Base-by-base conservation (phyloP, 495 filamentous ascomycete genomes). In the Aspergillus funiculosus region DNA sequence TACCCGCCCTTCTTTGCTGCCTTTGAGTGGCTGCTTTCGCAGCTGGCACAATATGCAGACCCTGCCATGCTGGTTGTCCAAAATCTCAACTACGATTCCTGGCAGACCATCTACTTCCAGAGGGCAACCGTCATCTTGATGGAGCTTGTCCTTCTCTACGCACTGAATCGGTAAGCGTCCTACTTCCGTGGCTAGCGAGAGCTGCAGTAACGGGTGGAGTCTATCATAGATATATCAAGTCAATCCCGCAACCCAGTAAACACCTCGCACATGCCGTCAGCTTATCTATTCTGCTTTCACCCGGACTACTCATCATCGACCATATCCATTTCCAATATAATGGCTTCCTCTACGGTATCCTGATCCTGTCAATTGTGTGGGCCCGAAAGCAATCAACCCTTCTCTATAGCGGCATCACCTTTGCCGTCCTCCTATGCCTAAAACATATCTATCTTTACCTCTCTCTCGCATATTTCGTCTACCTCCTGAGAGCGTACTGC, bases 301-400 rank as follows among this genome's bases (percentile, higher is more conserved):
- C 92, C 2, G 92, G 91, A 21, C 77, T 98, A 8, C 72, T 98
- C 35, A 94, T 98, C 57, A 96, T 98, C 62, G 92, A 98, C 58
- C 92, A 98, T 61, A 94, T 98, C 50, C 92, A 98, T 62, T 98
- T 98, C 66, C 92, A 98, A 68, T 97, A 98, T 71, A 98, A 98
- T 66, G 92, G 92, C 39, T 89, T 89, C 66, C 77, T 98, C 59
- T 97, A 95, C 57, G 92, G 92, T 11, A 68, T 97, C 25, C 66
- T 98, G 28, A 76, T 96, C 17, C 68, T 89, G 24, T 96, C 91
- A 0, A 72, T 98, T 20, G 85, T 94, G 0, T 63, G 89, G 43
- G 87, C 87, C 2, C 82, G 87, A 27, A 82, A 85, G 41, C 79
- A 77, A 49, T 86, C 86, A 3, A 86, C 83, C 0, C 71, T 90